These are phyloP conservation scores for Apiospora rasikravindrae DNA, from an alignment of 2,329 filamentous ascomycete species.

Conservation along the genomic window DNA sequence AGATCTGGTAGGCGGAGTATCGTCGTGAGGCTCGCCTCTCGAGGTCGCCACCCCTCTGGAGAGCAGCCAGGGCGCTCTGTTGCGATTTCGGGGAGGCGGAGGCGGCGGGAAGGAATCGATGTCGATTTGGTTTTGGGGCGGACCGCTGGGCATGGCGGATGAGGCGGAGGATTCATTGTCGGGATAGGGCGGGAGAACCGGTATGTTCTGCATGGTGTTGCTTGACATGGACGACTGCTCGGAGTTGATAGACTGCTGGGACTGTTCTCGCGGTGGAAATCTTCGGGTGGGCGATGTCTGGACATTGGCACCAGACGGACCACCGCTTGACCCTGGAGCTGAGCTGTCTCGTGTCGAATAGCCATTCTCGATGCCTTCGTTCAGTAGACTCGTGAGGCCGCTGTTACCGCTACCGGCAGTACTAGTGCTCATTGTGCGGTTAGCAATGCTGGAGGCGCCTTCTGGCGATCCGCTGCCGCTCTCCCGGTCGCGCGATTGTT, in stretches of 20 bases:
- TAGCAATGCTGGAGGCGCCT: slow-evolving; percentile 43
- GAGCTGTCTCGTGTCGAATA: slow-evolving; percentile 48
- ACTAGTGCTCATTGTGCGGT: slow-evolving; percentile 63
- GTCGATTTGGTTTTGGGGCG: slow-evolving; percentile 52
- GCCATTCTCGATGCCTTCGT: slow-evolving; percentile 63
- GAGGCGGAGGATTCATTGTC: slow-evolving; percentile 54
- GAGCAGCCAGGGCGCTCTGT: slow-evolving; percentile 86
- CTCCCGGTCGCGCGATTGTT: slow-evolving; percentile 63
- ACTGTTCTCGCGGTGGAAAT: slow-evolving; percentile 56
- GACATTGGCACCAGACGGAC: slow-evolving; percentile 28
- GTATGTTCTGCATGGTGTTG: slow-evolving; percentile 75
- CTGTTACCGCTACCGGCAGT: slow-evolving; percentile 64
- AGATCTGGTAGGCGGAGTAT: slow-evolving; percentile 96
- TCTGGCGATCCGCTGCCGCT: slow-evolving; percentile 43
- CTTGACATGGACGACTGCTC: slow-evolving; percentile 75
- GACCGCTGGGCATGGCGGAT: slow-evolving; percentile 46
- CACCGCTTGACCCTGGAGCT: slow-evolving; percentile 28
- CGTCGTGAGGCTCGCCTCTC: slow-evolving; percentile 90
- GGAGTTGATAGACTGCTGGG: slow-evolving; percentile 53
- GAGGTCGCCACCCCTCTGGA: slow-evolving; percentile 90
- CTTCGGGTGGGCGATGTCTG: slow-evolving; percentile 56
- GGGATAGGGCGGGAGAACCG: slow-evolving; percentile 75
- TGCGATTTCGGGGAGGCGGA: slow-evolving; percentile 82
- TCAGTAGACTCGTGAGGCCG: slow-evolving; percentile 62
- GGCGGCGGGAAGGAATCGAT: slow-evolving; percentile 75